These are phyloP conservation scores for Jamesozyma spencerorum DNA, from an alignment of 805 yeast genomes.

Conservation along the genomic window DNA sequence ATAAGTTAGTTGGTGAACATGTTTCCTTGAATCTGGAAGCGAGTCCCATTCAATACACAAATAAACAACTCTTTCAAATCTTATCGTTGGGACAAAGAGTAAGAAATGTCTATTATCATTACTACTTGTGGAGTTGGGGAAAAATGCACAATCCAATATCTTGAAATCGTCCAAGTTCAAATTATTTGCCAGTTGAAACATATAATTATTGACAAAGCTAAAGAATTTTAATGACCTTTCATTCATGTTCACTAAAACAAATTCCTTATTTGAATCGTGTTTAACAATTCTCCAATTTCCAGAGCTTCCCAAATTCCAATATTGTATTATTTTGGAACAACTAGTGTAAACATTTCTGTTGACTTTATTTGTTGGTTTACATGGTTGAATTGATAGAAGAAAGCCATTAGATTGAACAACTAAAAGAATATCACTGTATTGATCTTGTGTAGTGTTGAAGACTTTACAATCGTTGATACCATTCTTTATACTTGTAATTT, in stretches of 20 bases:
- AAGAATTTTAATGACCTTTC: slow-evolving; percentile 19
- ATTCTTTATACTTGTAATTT: slow-evolving; percentile 6
- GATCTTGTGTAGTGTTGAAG: background rate
- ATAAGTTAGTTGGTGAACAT: slow-evolving; percentile 23
- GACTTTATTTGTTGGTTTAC: slow-evolving; percentile 2
- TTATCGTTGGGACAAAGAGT: slow-evolving; percentile 15
- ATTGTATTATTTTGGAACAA: slow-evolving; percentile 12
- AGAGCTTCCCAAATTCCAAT: slow-evolving; percentile 13
- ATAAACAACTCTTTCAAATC: slow-evolving; percentile 15
- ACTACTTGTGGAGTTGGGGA: background rate
- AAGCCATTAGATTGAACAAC: slow-evolving; percentile 13
- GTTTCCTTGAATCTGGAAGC: slow-evolving; percentile 11
- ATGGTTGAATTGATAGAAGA: slow-evolving; percentile 11
- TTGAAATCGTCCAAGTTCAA: slow-evolving; percentile 12
- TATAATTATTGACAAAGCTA: slow-evolving; percentile 7
- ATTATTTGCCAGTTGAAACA: slow-evolving; percentile 18
- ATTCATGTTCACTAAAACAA: slow-evolving; percentile 11
- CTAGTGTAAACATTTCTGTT: background rate
- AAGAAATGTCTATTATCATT: slow-evolving; percentile 7
- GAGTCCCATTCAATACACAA: slow-evolving; percentile 24
- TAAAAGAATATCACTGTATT: slow-evolving; percentile 8
- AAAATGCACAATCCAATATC: slow-evolving; percentile 14
- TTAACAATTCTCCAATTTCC: slow-evolving; percentile 15
- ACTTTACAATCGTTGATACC: slow-evolving; percentile 16
- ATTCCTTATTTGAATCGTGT: slow-evolving; percentile 9